phyloP scores from a whole-genome alignment of 768 basidiomycete species.

The Erythrobasidium yunnanense region DNA sequence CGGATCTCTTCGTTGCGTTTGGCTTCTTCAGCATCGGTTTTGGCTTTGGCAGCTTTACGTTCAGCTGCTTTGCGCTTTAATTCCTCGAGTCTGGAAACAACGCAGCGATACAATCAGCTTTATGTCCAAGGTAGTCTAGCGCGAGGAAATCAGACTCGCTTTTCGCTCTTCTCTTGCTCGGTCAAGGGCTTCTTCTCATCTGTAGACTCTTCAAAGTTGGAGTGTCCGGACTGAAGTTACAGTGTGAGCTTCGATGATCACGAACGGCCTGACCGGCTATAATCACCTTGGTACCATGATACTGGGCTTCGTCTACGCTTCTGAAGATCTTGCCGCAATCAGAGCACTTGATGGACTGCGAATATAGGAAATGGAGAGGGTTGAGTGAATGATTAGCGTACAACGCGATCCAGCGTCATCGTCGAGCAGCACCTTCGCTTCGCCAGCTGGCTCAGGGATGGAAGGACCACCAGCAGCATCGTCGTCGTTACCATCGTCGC shows the following conservation, averaged over 20 bases:
- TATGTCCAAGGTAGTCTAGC: no score
- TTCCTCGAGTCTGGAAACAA: slow-evolving; percentile 52
- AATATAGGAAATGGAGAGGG: neutral
- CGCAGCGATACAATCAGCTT: no score
- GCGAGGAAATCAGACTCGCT: no score
- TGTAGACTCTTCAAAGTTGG: slow-evolving; percentile 87
- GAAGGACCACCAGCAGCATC: slow-evolving; percentile 37
- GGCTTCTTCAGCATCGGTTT: slow-evolving; percentile 52
- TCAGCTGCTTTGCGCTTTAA: slow-evolving; percentile 65
- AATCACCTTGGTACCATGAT: slow-evolving; percentile 55
- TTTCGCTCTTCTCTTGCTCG: slow-evolving; percentile 79
- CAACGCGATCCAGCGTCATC: neutral
- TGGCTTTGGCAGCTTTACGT: slow-evolving; percentile 63
- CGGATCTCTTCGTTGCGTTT: slow-evolving; percentile 66
- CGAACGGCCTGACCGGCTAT: no score
- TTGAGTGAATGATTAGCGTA: neutral
- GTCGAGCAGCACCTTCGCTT: slow-evolving; percentile 38
- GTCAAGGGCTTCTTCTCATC: slow-evolving; percentile 96
- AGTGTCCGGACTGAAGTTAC: slow-evolving; percentile 86
- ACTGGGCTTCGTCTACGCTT: neutral
- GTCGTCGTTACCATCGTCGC: slow-evolving; percentile 35
- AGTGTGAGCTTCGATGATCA: no score
- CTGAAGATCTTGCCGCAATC: slow-evolving; percentile 34
- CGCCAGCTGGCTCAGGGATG: slow-evolving; percentile 27
- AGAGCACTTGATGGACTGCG: slow-evolving; percentile 32